Base-by-base conservation (phyloP, 106 monocot species). In the Xerophyta viscosa region DNA sequence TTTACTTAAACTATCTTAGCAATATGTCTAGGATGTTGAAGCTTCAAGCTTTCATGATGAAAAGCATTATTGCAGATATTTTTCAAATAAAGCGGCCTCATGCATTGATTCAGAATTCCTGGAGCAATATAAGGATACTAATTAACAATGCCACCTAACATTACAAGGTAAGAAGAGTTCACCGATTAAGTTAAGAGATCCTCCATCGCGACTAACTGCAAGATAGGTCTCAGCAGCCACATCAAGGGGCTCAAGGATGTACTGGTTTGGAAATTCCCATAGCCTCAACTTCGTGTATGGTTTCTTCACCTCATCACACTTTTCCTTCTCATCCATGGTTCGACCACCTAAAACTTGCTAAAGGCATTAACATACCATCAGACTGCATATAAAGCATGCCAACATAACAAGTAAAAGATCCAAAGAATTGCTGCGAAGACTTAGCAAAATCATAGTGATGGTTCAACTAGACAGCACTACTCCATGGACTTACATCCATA, bases 221-320 rank as follows among this genome's bases (percentile, higher is more conserved):
- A 94, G 46, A 74, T 51, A 84, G 21, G 68, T 67, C 50, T 88
- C 72, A 45, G 65, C 53, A 37, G 41, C 47, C 19, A 66, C 65
- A 68, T 84, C 84, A 24, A 81, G 50, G 2, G 88, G 80, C 55
- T 94, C 88, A 50, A 94, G 52, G 37, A 94, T 33, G 47, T 94
- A 94, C 28, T 72, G 67, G 37, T 88, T 84, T 20, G 80, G 55
- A 33, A 75, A 88, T 64, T 94, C 84, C 88, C 94, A 94, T 10
- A 88, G 46, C 37, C 94, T 66, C 56, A 94, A 55, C 48, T 73
- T 61, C 14, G 66, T 71, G 41, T 72, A 58, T 25, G 88, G 71
- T 56, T 78, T 94, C 10, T 57, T 71, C 1, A 58, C 41, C 3
- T 27, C 22, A 27, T 53, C 45, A 17, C 37, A 11, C 12, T 39